Evolutionary conservation across 495 filamentous ascomycete genomes (phyloP), one percentile per base, ranked within the genome.

Genomic region (Aspergillus bridgeri): DNA sequence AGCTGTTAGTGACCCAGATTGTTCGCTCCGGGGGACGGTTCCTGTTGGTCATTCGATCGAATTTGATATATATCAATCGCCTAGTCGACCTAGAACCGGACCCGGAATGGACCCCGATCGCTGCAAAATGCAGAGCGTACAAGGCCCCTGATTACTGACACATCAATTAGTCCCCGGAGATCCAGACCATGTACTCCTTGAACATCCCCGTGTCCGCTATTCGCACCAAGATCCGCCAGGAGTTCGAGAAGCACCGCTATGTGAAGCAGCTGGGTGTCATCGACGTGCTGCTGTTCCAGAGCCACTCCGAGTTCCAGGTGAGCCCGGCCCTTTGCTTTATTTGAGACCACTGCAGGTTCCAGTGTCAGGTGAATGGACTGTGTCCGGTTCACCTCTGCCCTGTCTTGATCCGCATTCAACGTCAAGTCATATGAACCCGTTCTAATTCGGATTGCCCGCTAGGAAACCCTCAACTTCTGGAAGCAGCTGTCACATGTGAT

Each of bases 381-480:
- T n/a, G n/a, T n/a, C n/a, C n/a, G n/a, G n/a, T n/a, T n/a, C n/a
- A n/a, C n/a, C n/a, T n/a, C n/a, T n/a, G n/a, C n/a, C n/a, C n/a
- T n/a, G n/a, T n/a, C n/a, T n/a, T n/a, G n/a, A n/a, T n/a, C n/a
- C n/a, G n/a, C n/a, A n/a, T n/a, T n/a, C n/a, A n/a, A n/a, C n/a
- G n/a, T n/a, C n/a, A n/a, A n/a, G n/a, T n/a, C n/a, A 33, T 38
- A 13, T 15, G 33, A 38, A 15, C 9, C 6, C 9, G 17, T 38
- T 38, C 33, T 38, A 38, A 38, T 13, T 38, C 33, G 9, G 13
- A 9, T 1, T 13, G 8, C 33, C 33, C 7, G 4, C 33, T 60
- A 96, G 91, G 94, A 98, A 84, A 98, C 91, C 38, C 83, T 98
- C 79, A 98, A 98, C 76, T 98, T 88, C 83, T 98, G 95, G 94